A percentile compares a stretch with the other conserved stretches of the same genome.
phyloP scores from a whole-genome alignment of 306 rosid species.

The Ammopiptanthus mongolicus region DNA sequence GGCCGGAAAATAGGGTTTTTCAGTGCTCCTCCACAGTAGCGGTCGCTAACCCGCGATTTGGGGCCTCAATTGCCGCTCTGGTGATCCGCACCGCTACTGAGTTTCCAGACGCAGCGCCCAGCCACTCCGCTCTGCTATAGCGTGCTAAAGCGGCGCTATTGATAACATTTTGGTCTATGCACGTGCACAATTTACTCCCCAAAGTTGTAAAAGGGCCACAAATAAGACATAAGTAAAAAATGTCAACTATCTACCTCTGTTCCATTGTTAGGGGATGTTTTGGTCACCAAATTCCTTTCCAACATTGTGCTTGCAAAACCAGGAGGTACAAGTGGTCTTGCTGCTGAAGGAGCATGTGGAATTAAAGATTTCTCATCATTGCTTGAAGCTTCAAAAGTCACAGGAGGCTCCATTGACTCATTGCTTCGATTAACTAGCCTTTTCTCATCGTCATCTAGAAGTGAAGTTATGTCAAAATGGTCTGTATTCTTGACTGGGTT shows the following conservation, averaged over 20 bases:
- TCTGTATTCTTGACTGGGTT: conserved; percentile 50
- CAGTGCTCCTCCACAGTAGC: too few relatives aligned
- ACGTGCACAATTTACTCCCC: too few relatives aligned
- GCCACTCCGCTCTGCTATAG: too few relatives aligned
- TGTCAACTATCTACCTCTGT: conserved; percentile 50
- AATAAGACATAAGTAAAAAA: neutral
- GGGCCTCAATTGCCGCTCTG: too few relatives aligned
- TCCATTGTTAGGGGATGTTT: conserved; percentile 33
- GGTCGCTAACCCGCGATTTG: too few relatives aligned
- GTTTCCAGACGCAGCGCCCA: too few relatives aligned
- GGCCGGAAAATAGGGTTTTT: too few relatives aligned
- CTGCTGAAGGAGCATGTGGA: conserved; percentile 46
- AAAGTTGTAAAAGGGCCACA: neutral
- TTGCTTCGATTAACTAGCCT: conserved; percentile 35
- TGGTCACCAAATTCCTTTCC: conserved; percentile 51
- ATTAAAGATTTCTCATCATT: conserved; percentile 57
- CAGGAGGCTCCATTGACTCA: conserved; percentile 45
- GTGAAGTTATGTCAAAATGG: conserved; percentile 48
- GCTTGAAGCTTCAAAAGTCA: conserved; percentile 31
- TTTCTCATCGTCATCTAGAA: conserved; percentile 52
- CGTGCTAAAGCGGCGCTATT: too few relatives aligned
- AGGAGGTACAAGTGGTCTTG: conserved; percentile 96
- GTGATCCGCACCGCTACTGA: too few relatives aligned
- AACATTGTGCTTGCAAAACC: conserved; percentile 61
- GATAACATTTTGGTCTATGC: too few relatives aligned